Evolutionary conservation across 1,284 basidiomycete species (phyloP).

Genomic region (Abortiporus biennis): DNA sequence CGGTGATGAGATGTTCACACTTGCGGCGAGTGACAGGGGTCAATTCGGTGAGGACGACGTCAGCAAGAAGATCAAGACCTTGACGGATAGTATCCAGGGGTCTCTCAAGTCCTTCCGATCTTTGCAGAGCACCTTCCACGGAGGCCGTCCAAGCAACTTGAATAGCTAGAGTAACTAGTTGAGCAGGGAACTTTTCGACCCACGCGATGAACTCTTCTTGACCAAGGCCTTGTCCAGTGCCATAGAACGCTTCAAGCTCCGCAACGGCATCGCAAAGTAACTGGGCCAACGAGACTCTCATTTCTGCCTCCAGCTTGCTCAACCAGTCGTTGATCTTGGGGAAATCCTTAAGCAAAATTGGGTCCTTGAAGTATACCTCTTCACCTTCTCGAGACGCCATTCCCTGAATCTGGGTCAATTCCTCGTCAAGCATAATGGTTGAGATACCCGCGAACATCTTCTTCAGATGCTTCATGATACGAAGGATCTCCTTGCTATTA

Average conservation of each 20-base stretch:
- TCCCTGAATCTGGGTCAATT: conserved; percentile 80
- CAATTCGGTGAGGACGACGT: conserved; percentile 91
- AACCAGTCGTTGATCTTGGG: conserved; percentile 99
- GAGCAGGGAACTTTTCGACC: conserved; percentile 93
- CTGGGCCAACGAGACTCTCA: conserved; percentile 88
- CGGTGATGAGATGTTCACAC: conserved; percentile 98
- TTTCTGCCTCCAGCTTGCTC: conserved; percentile 86
- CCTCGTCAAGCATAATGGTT: conserved; percentile 85
- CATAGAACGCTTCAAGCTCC: conserved; percentile 80
- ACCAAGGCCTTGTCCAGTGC: conserved; percentile 46
- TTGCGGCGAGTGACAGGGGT: conserved; percentile 88
- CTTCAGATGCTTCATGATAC: conserved; percentile 98
- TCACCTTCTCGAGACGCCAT: conserved; percentile 97
- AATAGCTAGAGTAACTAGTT: conserved; percentile 90
- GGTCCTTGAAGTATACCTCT: conserved; percentile 78
- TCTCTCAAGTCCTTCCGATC: conserved; percentile 48
- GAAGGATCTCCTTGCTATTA: conserved; percentile 96
- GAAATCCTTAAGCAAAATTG: conserved; percentile 86
- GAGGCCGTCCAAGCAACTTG: conserved; percentile 93
- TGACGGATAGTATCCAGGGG: conserved; percentile 76
- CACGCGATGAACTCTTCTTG: conserved; percentile 77
- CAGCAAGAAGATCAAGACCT: conserved; percentile 90
- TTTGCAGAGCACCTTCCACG: conserved; percentile 72
- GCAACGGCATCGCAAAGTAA: conserved; percentile 75
- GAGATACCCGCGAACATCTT: conserved; percentile 99